These are phyloP conservation scores for Beauveria bassiana DNA, from an alignment of 2,329 filamentous ascomycete genomes.

Conservation along the genomic window DNA sequence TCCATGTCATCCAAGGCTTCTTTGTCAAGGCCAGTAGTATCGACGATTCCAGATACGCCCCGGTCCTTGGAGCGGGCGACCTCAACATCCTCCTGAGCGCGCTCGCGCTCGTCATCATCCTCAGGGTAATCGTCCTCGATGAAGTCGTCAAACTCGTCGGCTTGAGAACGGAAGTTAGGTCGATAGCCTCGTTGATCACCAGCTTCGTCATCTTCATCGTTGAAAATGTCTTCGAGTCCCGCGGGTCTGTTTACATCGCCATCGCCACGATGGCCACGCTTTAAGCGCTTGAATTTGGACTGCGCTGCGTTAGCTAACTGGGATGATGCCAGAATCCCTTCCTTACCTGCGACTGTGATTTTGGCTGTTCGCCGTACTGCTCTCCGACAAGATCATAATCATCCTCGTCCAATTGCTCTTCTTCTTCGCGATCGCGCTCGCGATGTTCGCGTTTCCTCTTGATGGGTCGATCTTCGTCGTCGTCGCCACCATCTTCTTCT, in stretches of 20 bases:
- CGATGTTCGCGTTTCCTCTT: conserved; percentile 69
- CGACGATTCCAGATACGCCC: conserved; percentile 61
- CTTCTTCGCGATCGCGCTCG: conserved; percentile 71
- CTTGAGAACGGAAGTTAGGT: conserved; percentile 49
- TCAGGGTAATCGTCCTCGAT: conserved; percentile 94
- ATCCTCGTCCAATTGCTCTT: conserved; percentile 89
- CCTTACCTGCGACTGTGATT: conserved; percentile 61
- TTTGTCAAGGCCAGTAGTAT: conserved; percentile 81
- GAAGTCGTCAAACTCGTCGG: conserved; percentile 87
- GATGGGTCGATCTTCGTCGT: conserved; percentile 46
- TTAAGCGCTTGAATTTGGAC: conserved; percentile 93
- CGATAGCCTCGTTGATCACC: conserved; percentile 46
- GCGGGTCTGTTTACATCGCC: conserved; percentile 58
- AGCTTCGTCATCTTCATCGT: conserved; percentile 80
- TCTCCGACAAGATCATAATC: conserved; percentile 93
- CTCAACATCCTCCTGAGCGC: conserved; percentile 76
- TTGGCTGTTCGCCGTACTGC: conserved; percentile 56
- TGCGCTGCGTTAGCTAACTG: conserved; percentile 29
- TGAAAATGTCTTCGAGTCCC: conserved; percentile 87
- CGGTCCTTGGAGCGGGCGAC: conserved; percentile 73
- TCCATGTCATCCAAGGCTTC: conserved; percentile 94
- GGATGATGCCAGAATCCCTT: background rate
- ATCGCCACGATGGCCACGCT: conserved; percentile 78
- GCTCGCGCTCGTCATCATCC: conserved; percentile 70
- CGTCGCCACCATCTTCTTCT: conserved; percentile 57